Base-by-base conservation (phyloP, 805 yeast species). In the Ogataea paradorogensis region DNA sequence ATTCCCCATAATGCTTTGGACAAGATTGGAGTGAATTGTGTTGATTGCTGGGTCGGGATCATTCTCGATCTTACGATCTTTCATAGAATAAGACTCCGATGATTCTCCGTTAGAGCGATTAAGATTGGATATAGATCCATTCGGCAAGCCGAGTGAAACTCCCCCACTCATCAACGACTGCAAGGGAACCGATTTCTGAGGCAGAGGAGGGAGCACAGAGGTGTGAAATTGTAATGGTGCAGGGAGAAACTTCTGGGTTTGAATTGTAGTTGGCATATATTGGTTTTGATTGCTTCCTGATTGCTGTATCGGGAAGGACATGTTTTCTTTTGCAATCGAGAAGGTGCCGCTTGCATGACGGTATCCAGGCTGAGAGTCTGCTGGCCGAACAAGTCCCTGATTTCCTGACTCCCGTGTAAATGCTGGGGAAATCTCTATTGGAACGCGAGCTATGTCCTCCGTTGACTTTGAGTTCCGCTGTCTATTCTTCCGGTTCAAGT, bases 401-500 rank as follows among this genome's bases (percentile, higher is more conserved):
- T 27, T 32, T 15, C 23, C 13, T 4, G 23, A 15, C 16, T 35
- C 39, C 7, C 24, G 26, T 6, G 9, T 30, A 10, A 15, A 15
- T 8, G 30, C n/a, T 7, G 32, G 24, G 7, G 18, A 5, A 7
- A n/a, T 9, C 5, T 22, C 9, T 5, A 7, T 18, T 9, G 23
- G 10, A n/a, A 29, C 10, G 32, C 5, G 3, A 6, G 35, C 3
- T 8, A 26, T 9, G 7, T 31, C 23, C 15, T 13, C 34, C 6
- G 33, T 47, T 9, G 8, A 11, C 15, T 33, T 34, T 10, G 38
- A 23, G 15, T n/a, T n/a, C 18, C 35, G 34, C 7, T 65, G 25
- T 47, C 51, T 48, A 41, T 52, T 53, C 33, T 53, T 61, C 43
- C 44, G 62, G 62, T 53, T 76, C 51, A 70, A 68, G 47, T 74